A percentile compares a stretch with the other conserved stretches of the same genome.
Evolutionary conservation across 2,329 filamentous ascomycete genomes (phyloP).

Genomic region (Lachnellula occidentalis): DNA sequence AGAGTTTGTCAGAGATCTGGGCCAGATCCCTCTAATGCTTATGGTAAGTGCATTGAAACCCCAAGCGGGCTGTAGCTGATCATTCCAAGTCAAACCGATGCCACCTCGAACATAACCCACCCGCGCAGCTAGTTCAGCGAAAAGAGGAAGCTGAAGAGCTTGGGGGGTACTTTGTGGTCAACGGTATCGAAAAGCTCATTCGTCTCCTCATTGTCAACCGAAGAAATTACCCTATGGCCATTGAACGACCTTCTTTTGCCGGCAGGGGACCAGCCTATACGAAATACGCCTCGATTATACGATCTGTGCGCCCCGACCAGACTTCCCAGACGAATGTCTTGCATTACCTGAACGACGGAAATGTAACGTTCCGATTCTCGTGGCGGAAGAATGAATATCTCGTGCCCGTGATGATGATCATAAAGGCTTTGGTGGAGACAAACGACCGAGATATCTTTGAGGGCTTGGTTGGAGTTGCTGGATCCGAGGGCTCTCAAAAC

Average conservation of each 20-base stretch:
- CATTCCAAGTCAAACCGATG: conserved; percentile 70
- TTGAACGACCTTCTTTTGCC: conserved; percentile 82
- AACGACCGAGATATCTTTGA: conserved; percentile 97
- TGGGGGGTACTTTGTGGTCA: conserved; percentile 95
- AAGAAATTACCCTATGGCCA: conserved; percentile 93
- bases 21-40: conserved; percentile 88
- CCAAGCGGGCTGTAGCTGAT: background rate
- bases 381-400: conserved; percentile 97
- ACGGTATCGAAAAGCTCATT: conserved; percentile 95
- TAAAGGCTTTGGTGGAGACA: conserved; percentile 92
- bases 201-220: conserved; percentile 85
- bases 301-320: conserved; percentile 92
- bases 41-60: conserved; percentile 48
- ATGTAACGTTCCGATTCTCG: conserved; percentile 94
- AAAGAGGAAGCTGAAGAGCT: conserved; percentile 97
- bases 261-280: conserved; percentile 86
- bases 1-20: conserved; percentile 79
- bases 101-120: conserved; percentile 81
- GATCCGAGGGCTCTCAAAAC: conserved; percentile 73
- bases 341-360: conserved; percentile 92
- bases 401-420: conserved; percentile 92
- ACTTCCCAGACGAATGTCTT: conserved; percentile 96
- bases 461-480: conserved; percentile 73
- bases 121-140: conserved; percentile 71
- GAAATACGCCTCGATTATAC: conserved; percentile 82